Conservation (phyloP, 768 basidiomycete genomes). For the Favolaschia claudopus region DNA sequence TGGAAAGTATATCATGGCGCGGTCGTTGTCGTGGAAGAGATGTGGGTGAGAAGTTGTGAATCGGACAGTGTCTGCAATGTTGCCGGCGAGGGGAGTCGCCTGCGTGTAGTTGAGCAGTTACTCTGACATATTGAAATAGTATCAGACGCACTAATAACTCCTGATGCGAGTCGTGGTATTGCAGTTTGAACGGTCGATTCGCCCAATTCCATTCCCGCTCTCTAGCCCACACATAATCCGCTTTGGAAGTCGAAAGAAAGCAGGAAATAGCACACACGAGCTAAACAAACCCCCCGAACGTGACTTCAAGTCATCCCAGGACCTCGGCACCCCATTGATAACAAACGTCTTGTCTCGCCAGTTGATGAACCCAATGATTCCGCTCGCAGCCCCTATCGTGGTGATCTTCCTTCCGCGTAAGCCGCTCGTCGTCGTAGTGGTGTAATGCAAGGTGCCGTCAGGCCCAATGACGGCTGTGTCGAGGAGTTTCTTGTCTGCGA, state of each 20-base stretch:
- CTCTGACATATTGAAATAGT: too few species aligned
- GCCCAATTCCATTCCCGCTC: not conserved
- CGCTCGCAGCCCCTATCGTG: not conserved
- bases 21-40: not conserved
- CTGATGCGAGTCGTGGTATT: not conserved
- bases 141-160: not conserved
- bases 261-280: not conserved
- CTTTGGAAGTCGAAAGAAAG: not conserved
- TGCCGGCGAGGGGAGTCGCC: not conserved
- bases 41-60: constrained; percentile 1
- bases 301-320: not conserved
- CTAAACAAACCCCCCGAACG: not conserved
- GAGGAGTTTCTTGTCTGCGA: not conserved
- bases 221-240: too few species aligned
- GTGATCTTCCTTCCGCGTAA: not conserved
- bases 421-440: not conserved
- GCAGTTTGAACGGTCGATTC: not conserved
- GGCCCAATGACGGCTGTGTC: not conserved
- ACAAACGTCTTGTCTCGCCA: constrained; percentile 8
- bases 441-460: constrained; percentile 11
- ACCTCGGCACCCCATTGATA: not conserved
- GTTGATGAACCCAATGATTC: not conserved
- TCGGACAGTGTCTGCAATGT: not conserved
- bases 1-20: constrained; percentile 7
- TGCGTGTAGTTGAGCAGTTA: not conserved